Conservation (phyloP, 108 stramenopile genomes). For the Pseudonitzschia delicatissima region DNA sequence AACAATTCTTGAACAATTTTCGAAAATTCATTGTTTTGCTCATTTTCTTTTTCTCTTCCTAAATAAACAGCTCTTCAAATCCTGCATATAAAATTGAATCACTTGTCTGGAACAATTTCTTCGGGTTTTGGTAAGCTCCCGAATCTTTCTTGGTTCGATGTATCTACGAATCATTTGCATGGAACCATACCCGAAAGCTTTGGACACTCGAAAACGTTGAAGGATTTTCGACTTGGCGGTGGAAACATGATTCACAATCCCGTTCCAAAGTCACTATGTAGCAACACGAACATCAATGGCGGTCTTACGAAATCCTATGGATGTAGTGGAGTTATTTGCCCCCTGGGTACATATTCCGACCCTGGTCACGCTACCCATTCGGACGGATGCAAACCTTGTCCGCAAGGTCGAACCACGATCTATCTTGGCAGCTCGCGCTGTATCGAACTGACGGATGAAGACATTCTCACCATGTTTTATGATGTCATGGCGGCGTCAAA, state of each 20-base stretch:
- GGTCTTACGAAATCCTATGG: conserved; percentile 47
- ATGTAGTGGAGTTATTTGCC: conserved; percentile 58
- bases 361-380: conserved; percentile 44
- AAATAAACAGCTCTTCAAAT: conserved; percentile 41
- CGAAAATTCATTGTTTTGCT: neutral
- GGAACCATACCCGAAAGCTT: conserved; percentile 41
- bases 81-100: conserved; percentile 57
- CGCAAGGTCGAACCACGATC: conserved; percentile 41
- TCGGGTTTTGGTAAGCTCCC: conserved; percentile 38
- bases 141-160: conserved; percentile 55
- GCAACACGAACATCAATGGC: conserved; percentile 43
- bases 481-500: conserved; percentile 45
- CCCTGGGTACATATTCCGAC: conserved; percentile 51
- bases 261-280: conserved; percentile 45
- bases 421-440: conserved; percentile 46
- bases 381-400: conserved; percentile 48
- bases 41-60: neutral
- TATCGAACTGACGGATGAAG: conserved; percentile 29
- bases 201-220: conserved; percentile 31
- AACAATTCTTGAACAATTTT: neutral
- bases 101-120: conserved; percentile 51
- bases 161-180: conserved; percentile 41
- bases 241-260: conserved; percentile 59
- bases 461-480: conserved; percentile 54
- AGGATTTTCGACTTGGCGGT: conserved; percentile 52